Evolutionary conservation across 2,329 filamentous ascomycete species (phyloP).

Genomic region (Aaosphaeria pasadenensis): DNA sequence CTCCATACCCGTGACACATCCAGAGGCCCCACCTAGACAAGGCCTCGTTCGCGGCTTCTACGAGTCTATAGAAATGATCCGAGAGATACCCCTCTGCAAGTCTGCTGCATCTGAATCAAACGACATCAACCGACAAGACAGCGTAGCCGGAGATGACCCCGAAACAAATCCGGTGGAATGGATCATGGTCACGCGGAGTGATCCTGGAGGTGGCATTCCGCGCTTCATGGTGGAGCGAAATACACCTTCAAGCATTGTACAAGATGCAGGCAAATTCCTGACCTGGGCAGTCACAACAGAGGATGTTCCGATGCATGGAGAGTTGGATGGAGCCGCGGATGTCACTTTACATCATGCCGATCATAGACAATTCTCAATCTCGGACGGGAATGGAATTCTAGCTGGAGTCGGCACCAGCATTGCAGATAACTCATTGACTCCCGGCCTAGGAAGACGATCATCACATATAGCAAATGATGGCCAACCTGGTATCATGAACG

Average conservation of each 20-base stretch:
- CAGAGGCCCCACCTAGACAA: slow-evolving; percentile 64
- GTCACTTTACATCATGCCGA: slow-evolving; percentile 13
- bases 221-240: slow-evolving; percentile 89
- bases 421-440: slow-evolving; percentile 23
- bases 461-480: slow-evolving; percentile 15
- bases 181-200: slow-evolving; percentile 89
- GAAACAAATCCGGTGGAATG: slow-evolving; percentile 73
- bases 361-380: slow-evolving; percentile 21
- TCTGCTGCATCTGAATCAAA: slow-evolving; percentile 34
- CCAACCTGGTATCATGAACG: slow-evolving; percentile 8
- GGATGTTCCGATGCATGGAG: slow-evolving; percentile 37
- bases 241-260: slow-evolving; percentile 75
- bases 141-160: slow-evolving; percentile 36
- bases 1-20: slow-evolving; percentile 78
- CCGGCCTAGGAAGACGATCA: slow-evolving; percentile 11
- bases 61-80: slow-evolving; percentile 87
- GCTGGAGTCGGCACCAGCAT: slow-evolving; percentile 38
- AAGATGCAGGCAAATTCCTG: slow-evolving; percentile 76
- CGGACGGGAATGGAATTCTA: slow-evolving; percentile 31
- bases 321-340: slow-evolving; percentile 20
- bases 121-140: slow-evolving; percentile 24
- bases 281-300: slow-evolving; percentile 66
- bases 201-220: slow-evolving; percentile 84
- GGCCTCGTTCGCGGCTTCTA: slow-evolving; percentile 83
- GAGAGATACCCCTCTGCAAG: slow-evolving; percentile 66